Conservation (phyloP, 257 asterid genomes). For the Coffea canephora region DNA sequence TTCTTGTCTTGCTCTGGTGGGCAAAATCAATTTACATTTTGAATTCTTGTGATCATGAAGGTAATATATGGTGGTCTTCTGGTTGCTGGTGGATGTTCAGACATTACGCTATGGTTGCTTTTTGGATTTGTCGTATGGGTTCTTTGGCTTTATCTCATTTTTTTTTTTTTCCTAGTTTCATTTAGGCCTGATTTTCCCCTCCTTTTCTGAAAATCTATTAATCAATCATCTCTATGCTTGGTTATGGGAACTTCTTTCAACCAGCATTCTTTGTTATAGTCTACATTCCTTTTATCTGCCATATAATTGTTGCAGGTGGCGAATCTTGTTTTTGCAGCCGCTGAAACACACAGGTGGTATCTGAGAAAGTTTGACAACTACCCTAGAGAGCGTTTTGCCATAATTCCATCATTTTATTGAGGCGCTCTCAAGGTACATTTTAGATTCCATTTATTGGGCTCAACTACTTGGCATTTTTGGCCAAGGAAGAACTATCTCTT, state of each 20-base stretch:
- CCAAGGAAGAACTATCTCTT: background rate
- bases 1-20: background rate
- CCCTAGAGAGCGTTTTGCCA: conserved; percentile 60
- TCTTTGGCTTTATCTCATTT: background rate
- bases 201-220: background rate
- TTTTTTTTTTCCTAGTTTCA: background rate
- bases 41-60: conserved; percentile 38
- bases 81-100: conserved; percentile 74
- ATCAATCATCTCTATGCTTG: background rate
- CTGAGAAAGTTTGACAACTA: conserved; percentile 69
- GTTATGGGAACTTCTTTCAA: background rate
- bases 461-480: background rate
- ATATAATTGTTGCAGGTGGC: conserved; percentile 53
- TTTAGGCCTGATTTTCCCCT: background rate
- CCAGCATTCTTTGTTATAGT: background rate
- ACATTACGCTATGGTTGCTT: conserved; percentile 70
- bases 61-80: conserved; percentile 73
- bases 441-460: background rate
- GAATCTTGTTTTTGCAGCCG: conserved; percentile 73
- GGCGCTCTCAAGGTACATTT: background rate
- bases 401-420: conserved; percentile 59
- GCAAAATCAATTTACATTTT: background rate
- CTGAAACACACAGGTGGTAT: conserved; percentile 87
- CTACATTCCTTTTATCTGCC: background rate
- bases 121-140: conserved; percentile 63